phyloP scores from a whole-genome alignment of 2,329 filamentous ascomycete species.

The Podosphaera xanthii region DNA sequence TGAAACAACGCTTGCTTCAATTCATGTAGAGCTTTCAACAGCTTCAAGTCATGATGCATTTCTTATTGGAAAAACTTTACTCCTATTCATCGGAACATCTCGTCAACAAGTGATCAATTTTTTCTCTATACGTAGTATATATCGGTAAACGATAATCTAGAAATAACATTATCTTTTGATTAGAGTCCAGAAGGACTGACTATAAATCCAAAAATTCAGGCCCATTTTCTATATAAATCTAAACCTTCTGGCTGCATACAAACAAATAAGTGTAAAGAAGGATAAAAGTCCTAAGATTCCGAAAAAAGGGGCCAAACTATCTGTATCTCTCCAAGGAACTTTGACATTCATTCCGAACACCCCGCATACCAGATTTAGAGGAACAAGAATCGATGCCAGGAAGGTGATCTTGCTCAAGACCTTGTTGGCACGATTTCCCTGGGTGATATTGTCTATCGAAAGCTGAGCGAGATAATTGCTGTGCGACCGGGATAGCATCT shows the following conservation, averaged over 20 bases:
- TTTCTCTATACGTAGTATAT: too few relatives aligned
- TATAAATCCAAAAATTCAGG: neutral
- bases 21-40: too few relatives aligned
- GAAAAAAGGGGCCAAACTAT: constrained; percentile 31
- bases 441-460: constrained; percentile 71
- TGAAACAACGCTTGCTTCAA: too few relatives aligned
- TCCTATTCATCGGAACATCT: too few relatives aligned
- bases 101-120: too few relatives aligned
- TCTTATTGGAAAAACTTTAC: too few relatives aligned
- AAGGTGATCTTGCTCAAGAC: constrained; percentile 89
- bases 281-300: constrained; percentile 34
- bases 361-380: constrained; percentile 39
- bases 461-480: constrained; percentile 92
- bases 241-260: constrained; percentile 10
- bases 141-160: too few relatives aligned
- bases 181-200: too few relatives aligned
- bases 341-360: constrained; percentile 73
- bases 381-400: constrained; percentile 83
- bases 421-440: constrained; percentile 72
- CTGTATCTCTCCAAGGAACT: constrained; percentile 36
- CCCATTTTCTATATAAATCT: constrained; percentile 11
- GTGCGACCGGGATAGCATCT: constrained; percentile 84
- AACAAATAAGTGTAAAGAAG: constrained; percentile 20
- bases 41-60: too few relatives aligned
- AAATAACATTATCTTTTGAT: too few relatives aligned